Evolutionary conservation across 2,329 filamentous ascomycete genomes (phyloP), one percentile per base, ranked within the genome.

Genomic region (Thielaviopsis euricoi): DNA sequence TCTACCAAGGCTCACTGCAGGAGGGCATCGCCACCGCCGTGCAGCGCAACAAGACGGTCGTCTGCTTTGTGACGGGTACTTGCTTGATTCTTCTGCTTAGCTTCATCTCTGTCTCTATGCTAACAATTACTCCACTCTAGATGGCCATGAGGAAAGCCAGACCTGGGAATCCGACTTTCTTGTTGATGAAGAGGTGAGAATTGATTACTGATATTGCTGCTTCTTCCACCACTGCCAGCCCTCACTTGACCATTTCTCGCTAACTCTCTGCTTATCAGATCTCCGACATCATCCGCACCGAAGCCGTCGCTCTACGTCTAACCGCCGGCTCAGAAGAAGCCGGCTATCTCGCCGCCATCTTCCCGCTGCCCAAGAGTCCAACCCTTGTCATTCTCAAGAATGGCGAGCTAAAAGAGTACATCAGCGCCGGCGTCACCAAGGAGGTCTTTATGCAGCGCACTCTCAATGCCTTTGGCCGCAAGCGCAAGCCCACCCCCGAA

Each of bases 1-100:
- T 95, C 71, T 90, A 89, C 68, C 66, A 83, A 61, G 90, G 89
- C 19, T 82, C 81, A 61, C 71, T 96, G 21, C 86, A 94, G 65
- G 84, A 85, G 65, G 90, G 88, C 60, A 94, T 96, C 64, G 76
- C 79, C 33, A 74, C 80, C 21, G 89, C 90, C 13, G 76, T 96
- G 6, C 78, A 81, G 61, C 76, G 90, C 68, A 74, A 80, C 60
- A 94, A 91, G 70, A 76, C 86, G 19, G 86, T 96, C 0, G 79
- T 87, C 29, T 95, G 89, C 71, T 94, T 96, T 69, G 84, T 95
- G 33, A 81, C 82, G 66, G 85, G 87, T 89, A 63, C 74, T 63
- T 62, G 58, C 15, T 33, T 40, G 12, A 40, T n/a, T 25, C 22
- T 6, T 19, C 22, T 23, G 6, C 19, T 21, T 40, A n/a, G 23